These are phyloP conservation scores for Colletotrichum truncatum DNA, from an alignment of 2,329 filamentous ascomycete genomes.

Conservation along the genomic window DNA sequence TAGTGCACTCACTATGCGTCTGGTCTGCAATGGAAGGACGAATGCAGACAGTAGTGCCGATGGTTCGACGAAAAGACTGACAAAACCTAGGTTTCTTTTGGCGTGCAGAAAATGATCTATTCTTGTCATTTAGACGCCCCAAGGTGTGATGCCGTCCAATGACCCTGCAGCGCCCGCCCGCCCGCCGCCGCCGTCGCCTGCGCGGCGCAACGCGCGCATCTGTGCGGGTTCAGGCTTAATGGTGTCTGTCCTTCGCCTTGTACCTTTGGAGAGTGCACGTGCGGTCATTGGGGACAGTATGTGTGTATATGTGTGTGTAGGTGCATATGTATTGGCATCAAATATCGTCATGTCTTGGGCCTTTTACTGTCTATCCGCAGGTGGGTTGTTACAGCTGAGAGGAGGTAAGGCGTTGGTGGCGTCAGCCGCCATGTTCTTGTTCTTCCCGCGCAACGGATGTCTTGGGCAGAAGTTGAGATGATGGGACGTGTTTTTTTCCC, in stretches of 20 bases:
- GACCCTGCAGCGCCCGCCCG: no score
- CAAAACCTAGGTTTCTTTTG: not conserved
- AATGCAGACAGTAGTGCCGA: not conserved
- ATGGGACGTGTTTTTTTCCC: not conserved
- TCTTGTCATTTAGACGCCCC: not conserved
- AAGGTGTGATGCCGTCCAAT: not conserved
- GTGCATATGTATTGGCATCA: no score
- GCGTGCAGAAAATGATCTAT: not conserved
- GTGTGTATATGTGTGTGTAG: no score
- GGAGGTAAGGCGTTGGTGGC: not conserved
- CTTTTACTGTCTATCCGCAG: no score
- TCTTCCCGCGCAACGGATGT: not conserved
- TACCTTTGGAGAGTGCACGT: no score
- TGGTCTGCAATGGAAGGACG: not conserved
- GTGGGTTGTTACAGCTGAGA: no score
- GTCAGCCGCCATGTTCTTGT: not conserved
- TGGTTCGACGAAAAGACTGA: not conserved
- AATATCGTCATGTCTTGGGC: no score
- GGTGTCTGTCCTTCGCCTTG: not conserved
- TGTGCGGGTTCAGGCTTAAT: not conserved
- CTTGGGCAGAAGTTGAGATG: not conserved
- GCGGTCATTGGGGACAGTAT: no score
- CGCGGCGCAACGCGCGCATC: no score
- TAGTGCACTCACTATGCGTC: no score
- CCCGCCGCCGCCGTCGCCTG: no score